phyloP scores from a whole-genome alignment of 2,329 filamentous ascomycete species.

The Ophiognomonia clavigignenti-juglandacearum region DNA sequence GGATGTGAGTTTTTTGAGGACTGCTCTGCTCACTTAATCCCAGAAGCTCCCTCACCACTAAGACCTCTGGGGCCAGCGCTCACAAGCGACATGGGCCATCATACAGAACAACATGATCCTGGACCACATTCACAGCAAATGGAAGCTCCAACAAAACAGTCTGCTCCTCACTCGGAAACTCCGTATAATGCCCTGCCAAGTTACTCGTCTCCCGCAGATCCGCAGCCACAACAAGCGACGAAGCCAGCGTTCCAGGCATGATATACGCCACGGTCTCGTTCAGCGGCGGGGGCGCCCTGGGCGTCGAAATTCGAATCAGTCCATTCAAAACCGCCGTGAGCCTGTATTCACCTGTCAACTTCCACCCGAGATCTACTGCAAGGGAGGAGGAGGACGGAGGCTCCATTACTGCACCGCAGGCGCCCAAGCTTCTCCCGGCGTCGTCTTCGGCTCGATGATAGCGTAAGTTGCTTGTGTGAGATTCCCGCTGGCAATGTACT shows the following conservation, averaged over 20 bases:
- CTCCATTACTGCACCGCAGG: constrained; percentile 25
- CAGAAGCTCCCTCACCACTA: too few species aligned
- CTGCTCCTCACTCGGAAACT: constrained; percentile 29
- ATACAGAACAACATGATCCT: constrained; percentile 25
- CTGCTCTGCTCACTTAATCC: too few species aligned
- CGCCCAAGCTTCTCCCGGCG: constrained; percentile 29
- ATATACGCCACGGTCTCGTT: constrained; percentile 23
- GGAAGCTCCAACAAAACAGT: constrained; percentile 28
- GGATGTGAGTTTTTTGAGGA: too few species aligned
- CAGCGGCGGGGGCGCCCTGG: constrained; percentile 14
- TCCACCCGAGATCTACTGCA: too few species aligned
- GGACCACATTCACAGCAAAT: constrained; percentile 22
- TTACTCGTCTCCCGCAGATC: constrained; percentile 24
- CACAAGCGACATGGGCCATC: constrained; percentile 24
- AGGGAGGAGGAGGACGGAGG: neutral
- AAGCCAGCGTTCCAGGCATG: constrained; percentile 26
- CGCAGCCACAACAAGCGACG: constrained; percentile 27
- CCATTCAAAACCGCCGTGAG: constrained; percentile 27
- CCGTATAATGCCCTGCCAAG: constrained; percentile 26
- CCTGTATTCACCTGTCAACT: too few species aligned
- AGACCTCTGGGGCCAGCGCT: too few species aligned
- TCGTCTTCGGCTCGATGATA: constrained; percentile 26
- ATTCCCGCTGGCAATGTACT: constrained; percentile 24
- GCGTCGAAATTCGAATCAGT: constrained; percentile 27
- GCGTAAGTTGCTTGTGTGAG: constrained; percentile 26